Evolutionary conservation across 768 basidiomycete species (phyloP), one percentile per base, ranked within the genome.

Genomic region (Panaeolus cyanescens): DNA sequence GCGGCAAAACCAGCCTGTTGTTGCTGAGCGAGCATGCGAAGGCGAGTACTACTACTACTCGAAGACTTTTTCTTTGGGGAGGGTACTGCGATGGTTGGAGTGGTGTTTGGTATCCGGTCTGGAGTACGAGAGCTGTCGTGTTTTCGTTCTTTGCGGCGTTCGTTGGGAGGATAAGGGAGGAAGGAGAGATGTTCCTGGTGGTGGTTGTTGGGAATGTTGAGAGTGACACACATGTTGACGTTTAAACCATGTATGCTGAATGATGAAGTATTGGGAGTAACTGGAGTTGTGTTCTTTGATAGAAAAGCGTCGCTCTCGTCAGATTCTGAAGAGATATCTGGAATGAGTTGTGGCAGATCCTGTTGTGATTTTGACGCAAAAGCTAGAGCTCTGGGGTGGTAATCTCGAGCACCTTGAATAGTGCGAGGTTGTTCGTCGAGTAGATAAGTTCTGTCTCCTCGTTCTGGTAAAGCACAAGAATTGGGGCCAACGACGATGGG

Each of bases 401-500:
- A 71, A 42, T 82, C 80, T 28, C 72, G 75, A 54, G 78, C 36
- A 55, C 64, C 7, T 39, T 58, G 54, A 64, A 62, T 62, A 34
- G 64, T 58, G 31, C 62, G 60, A 37, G 66, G 55, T 25, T 64
- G 61, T 56, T 80, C 83, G 56, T 79, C 82, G 56, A 84, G 78
- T 62, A 74, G 73, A 68, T 90, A 91, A 4, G 88, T 90, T 63
- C 87, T 82, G 28, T 89, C 89, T 55, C 90, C 90, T 62, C 92
- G 86, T 66, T 85, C 91, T 33, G 93, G 92, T 22, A 95, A 81
- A 9, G 87, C 86, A 69, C 91, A 93, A 33, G 80, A 72, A 69
- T 93, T 91, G 32, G 88, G 88, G 22, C 83, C 69, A 65, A 92
- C 89, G 69, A 86, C 77, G 70, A 94, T 90, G 61, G 92, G 91